Evolutionary conservation across 805 yeast genomes (phyloP), one percentile per base, ranked within the genome.

Genomic region (Starmerella cellae): DNA sequence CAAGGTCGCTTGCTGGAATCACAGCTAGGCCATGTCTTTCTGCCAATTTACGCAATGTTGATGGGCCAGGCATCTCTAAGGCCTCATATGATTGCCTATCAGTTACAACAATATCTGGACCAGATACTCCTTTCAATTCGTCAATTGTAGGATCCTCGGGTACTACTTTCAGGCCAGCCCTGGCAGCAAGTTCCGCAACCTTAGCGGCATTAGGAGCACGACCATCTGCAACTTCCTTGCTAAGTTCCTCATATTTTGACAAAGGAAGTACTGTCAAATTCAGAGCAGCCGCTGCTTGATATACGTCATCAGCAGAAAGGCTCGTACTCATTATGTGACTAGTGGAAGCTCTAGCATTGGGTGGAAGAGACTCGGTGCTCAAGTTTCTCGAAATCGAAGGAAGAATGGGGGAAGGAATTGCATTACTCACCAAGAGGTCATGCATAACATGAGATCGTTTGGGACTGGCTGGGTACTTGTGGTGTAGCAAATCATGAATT

Each of bases 161-260:
- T 3, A 46, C 35, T 6, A 48, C 42, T 16, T 41, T 44, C 16
- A 44, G 34, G 14, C 50, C 51, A 5, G 44, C 43, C 11, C 14
- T 5, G 3, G 37, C 22, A 4, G 55, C 56, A 4, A 45, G 32
- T 6, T 38, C 38, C 5, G 42, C 46, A 16, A 62, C 65, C 2
- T 58, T 46, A 10, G 57, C 58, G 2, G 66, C 60, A n/a, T 64
- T 39, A 4, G 62, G 44, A 1, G 40, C 46, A 24, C 37, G 38
- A 6, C 57, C 61, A 8, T 16, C 30, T 9, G 36, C 24, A n/a
- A 50, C 43, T 9, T 31, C 35, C 4, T 54, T 46, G 2, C 49
- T 50, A 5, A 27, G 41, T 18, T 40, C 39, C 17, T 35, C 49
- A 18, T 42, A 35, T 5, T 33, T 35, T n/a, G 41, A 31, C 2